These are phyloP conservation scores for Cairneyella variabilis DNA, from an alignment of 495 filamentous ascomycete genomes.

Conservation along the genomic window DNA sequence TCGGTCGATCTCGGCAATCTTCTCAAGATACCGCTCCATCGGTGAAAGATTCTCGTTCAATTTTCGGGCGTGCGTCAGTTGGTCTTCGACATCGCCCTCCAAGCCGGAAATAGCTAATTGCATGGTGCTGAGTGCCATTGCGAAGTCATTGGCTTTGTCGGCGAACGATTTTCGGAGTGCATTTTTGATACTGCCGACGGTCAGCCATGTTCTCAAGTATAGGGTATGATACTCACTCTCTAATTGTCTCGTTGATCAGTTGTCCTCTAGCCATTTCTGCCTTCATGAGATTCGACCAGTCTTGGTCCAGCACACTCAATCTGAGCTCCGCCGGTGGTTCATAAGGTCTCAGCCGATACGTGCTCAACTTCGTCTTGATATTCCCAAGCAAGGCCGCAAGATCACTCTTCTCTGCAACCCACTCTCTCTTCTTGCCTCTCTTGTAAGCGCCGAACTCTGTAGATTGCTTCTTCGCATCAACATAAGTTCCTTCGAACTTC, in stretches of 20 bases:
- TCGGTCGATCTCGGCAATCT: conserved; percentile 74
- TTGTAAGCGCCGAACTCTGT: conserved; percentile 82
- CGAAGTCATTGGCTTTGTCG: conserved; percentile 96
- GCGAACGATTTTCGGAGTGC: conserved; percentile 86
- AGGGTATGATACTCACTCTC: conserved; percentile 57
- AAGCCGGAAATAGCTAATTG: conserved; percentile 89
- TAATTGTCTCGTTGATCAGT: conserved; percentile 94
- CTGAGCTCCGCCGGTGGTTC: conserved; percentile 79
- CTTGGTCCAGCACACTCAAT: conserved; percentile 72
- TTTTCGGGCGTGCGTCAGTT: conserved; percentile 76
- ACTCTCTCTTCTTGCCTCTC: conserved; percentile 78
- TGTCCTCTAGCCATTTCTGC: conserved; percentile 84
- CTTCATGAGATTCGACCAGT: conserved; percentile 75
- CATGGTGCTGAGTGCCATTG: conserved; percentile 86
- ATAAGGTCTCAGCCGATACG: conserved; percentile 86
- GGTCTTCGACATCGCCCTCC: conserved; percentile 93
- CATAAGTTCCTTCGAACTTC: conserved; percentile 85
- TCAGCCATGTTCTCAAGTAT: not conserved
- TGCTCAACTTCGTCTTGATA: conserved; percentile 96
- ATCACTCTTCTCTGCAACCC: conserved; percentile 97
- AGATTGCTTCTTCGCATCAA: conserved; percentile 86
- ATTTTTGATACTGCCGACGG: conserved; percentile 74
- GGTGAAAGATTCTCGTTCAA: conserved; percentile 79
- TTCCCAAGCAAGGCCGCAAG: conserved; percentile 92
- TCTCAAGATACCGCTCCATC: conserved; percentile 79